Evolutionary conservation across 805 yeast genomes (phyloP).

Genomic region (Jamesozyma piceae): DNA sequence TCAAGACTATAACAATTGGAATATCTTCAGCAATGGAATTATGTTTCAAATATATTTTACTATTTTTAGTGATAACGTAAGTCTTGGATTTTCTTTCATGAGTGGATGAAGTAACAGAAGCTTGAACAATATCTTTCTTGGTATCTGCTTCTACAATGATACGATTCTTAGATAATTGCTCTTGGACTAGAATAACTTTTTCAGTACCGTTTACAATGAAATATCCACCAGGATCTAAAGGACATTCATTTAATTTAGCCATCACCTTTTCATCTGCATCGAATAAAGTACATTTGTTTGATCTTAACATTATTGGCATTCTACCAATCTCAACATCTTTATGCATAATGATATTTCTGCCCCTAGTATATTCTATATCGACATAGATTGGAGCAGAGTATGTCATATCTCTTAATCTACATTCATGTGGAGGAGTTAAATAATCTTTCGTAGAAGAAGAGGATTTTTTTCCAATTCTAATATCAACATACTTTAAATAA

Average conservation of each 20-base stretch:
- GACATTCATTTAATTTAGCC: slow-evolving; percentile 90
- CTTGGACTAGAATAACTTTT: slow-evolving; percentile 92
- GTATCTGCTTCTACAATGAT: slow-evolving; percentile 97
- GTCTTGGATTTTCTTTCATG: slow-evolving; percentile 98
- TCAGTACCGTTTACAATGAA: slow-evolving; percentile 97
- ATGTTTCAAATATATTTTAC: slow-evolving; percentile 82
- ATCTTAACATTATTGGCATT: slow-evolving; percentile 97
- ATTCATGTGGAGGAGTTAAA: slow-evolving; percentile 82
- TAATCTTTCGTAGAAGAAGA: slow-evolving; percentile 47
- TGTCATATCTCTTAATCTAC: slow-evolving; percentile 87
- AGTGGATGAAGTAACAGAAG: slow-evolving; percentile 94
- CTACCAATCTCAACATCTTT: slow-evolving; percentile 89
- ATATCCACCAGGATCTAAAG: slow-evolving; percentile 97
- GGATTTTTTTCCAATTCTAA: slow-evolving; percentile 79
- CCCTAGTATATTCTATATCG: slow-evolving; percentile 95
- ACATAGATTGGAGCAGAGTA: slow-evolving; percentile 93
- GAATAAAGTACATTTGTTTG: slow-evolving; percentile 79
- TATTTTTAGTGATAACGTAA: slow-evolving; percentile 86
- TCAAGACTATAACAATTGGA: slow-evolving; percentile 85
- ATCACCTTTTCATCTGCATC: slow-evolving; percentile 71
- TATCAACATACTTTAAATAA: slow-evolving; percentile 84
- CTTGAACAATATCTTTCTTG: slow-evolving; percentile 88
- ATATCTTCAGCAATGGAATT: slow-evolving; percentile 92
- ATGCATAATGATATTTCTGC: slow-evolving; percentile 82
- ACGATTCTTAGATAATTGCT: slow-evolving; percentile 92